Evolutionary conservation across 2,329 filamentous ascomycete species (phyloP), one percentile per base, ranked within the genome.

Genomic region (Simplicillium aogashimaense): DNA sequence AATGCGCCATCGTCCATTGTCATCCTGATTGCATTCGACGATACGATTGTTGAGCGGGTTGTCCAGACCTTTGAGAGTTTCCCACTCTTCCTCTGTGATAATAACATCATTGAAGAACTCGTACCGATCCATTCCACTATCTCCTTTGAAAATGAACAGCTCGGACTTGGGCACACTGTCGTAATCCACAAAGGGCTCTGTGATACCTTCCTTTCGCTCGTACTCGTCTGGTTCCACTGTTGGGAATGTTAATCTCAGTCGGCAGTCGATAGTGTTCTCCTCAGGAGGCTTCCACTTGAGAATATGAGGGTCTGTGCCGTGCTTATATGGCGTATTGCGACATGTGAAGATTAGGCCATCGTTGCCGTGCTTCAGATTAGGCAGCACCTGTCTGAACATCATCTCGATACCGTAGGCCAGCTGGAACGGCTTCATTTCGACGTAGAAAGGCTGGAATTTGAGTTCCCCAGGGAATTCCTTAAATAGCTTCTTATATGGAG

Each of bases 291-390:
- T 98, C 92, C 92, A 98, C 61, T 98, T 98, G 31, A 98, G 69
- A 47, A 95, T 98, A 58, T 95, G 83, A 37, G 78, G 77, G 61
- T 98, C 92, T 11, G 92, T 98, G 49, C 92, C 92, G 49, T 84
- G 82, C 51, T 82, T 81, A 66, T 98, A 98, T 9, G 82, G 74
- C 14, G 86, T 87, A 51, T 79, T 83, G 47, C 86, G 80, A 64
- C 90, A 95, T n/a, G 92, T 97, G 63, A 97, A 98, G 55, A 98
- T 95, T 36, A 98, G 74, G 6, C 92, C 92, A 58, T 98, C 92
- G 59, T 95, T 97, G 46, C 90, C 89, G 57, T 98, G 92, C 49
- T 81, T 83, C 29, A 98, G 74, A 33, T 72, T 79, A 1, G 88
- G 89, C 20, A 97, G 77, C 35, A 94, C 78, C 42, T 89, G 74